Conservation (phyloP, 345 rosid species). For the Aegle marmelos region DNA sequence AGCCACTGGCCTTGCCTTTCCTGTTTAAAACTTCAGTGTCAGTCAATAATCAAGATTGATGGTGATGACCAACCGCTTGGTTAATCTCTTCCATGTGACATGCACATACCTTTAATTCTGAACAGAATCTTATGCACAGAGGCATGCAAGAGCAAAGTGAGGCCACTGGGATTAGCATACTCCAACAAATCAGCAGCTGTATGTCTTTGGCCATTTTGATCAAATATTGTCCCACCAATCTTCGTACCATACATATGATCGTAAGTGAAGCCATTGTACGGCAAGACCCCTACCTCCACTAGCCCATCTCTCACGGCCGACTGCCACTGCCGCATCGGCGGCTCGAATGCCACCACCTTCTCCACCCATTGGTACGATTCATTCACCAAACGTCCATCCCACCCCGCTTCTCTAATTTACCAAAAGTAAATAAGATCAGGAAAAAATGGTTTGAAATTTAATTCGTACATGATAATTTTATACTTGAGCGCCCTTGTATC, state of each 20-base stretch:
- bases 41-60: neutral
- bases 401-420: slow-evolving; percentile 35
- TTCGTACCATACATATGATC: slow-evolving; percentile 71
- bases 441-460: too few species aligned
- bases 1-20: slow-evolving; percentile 38
- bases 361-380: slow-evolving; percentile 68
- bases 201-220: slow-evolving; percentile 54
- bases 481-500: neutral
- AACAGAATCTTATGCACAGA: slow-evolving; percentile 50
- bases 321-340: slow-evolving; percentile 57
- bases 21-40: neutral
- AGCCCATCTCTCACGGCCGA: slow-evolving; percentile 71
- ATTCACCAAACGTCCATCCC: slow-evolving; percentile 49
- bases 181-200: slow-evolving; percentile 71
- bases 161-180: slow-evolving; percentile 48
- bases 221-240: slow-evolving; percentile 73
- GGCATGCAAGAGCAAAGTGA: slow-evolving; percentile 57
- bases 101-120: slow-evolving; percentile 21
- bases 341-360: slow-evolving; percentile 51
- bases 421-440: neutral
- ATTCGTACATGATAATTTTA: too few species aligned
- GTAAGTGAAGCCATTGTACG: slow-evolving; percentile 68
- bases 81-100: neutral
- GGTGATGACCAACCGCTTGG: too few species aligned
- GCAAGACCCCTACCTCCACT: slow-evolving; percentile 53